Conservation (phyloP, 768 basidiomycete genomes). For the Dictyophora rubrovolvata region DNA sequence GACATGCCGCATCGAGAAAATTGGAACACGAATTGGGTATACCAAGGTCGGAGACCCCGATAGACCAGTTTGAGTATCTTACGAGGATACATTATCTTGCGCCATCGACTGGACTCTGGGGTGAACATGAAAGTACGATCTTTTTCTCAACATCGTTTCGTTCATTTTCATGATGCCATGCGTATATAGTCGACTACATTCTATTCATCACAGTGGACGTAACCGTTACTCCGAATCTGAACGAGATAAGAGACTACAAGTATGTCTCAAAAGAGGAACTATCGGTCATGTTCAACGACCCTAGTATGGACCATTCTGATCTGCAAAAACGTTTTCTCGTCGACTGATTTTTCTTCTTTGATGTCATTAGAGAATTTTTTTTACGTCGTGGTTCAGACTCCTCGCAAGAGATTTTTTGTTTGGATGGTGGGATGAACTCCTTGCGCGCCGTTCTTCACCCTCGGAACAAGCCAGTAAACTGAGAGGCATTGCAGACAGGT, state of each 20-base stretch:
- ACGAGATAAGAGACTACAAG: conserved; percentile 85
- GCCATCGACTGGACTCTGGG: conserved; percentile 87
- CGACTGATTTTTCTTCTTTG: neutral
- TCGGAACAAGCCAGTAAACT: conserved; percentile 44
- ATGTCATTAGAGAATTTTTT: conserved; percentile 53
- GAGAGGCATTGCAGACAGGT: conserved; percentile 56
- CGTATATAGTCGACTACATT: conserved; percentile 86
- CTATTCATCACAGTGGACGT: conserved; percentile 89
- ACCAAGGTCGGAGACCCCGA: conserved; percentile 60
- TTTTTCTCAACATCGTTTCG: neutral
- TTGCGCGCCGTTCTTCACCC: conserved; percentile 37
- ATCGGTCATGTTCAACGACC: conserved; percentile 78
- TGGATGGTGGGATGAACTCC: conserved; percentile 95
- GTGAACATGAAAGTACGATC: conserved; percentile 87
- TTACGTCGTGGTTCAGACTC: conserved; percentile 99
- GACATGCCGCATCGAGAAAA: conserved; percentile 87
- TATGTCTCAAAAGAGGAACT: conserved; percentile 90
- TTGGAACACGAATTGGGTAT: conserved; percentile 96
- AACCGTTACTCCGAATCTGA: conserved; percentile 65
- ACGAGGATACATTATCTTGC: conserved; percentile 97
- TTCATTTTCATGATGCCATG: neutral
- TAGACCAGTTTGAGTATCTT: conserved; percentile 86
- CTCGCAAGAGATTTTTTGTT: conserved; percentile 96
- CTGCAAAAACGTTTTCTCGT: neutral
- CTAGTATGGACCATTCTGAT: conserved; percentile 41